Evolutionary conservation across 257 asterid genomes (phyloP).

Genomic region (Scutellaria baicalensis): DNA sequence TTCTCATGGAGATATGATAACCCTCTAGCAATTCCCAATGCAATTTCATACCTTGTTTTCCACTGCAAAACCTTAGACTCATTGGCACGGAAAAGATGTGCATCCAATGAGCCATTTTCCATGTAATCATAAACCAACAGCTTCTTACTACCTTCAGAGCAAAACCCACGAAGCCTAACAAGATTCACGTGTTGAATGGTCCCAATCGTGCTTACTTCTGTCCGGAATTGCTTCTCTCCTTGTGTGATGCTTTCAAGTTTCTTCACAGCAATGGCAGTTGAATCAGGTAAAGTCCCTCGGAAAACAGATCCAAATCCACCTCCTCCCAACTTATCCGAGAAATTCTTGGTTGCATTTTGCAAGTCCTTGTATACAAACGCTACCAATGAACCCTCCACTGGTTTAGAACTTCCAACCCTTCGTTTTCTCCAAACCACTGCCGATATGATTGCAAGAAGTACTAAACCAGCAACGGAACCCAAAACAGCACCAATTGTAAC

Average conservation of each 20-base stretch:
- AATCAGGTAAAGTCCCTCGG: constrained; percentile 32
- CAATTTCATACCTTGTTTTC: constrained; percentile 36
- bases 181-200: constrained; percentile 47
- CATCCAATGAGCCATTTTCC: constrained; percentile 39
- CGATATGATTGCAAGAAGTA: constrained; percentile 7
- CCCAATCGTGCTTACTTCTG: constrained; percentile 45
- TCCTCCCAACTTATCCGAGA: constrained; percentile 39
- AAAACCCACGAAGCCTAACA: constrained; percentile 42
- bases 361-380: constrained; percentile 35
- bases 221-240: constrained; percentile 44
- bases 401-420: constrained; percentile 15
- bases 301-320: constrained; percentile 54
- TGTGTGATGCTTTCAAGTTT: constrained; percentile 41
- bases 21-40: constrained; percentile 42
- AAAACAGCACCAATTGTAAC: constrained; percentile 15
- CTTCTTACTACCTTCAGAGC: constrained; percentile 36
- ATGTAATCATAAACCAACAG: constrained; percentile 36
- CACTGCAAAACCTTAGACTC: constrained; percentile 22
- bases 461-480: constrained; percentile 22
- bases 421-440: constrained; percentile 14
- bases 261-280: constrained; percentile 37
- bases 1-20: constrained; percentile 43
- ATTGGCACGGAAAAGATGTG: constrained; percentile 22
- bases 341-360: constrained; percentile 39
- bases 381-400: constrained; percentile 28